Base-by-base conservation (phyloP, 2,329 filamentous ascomycete species). In the Nemania diffusa region DNA sequence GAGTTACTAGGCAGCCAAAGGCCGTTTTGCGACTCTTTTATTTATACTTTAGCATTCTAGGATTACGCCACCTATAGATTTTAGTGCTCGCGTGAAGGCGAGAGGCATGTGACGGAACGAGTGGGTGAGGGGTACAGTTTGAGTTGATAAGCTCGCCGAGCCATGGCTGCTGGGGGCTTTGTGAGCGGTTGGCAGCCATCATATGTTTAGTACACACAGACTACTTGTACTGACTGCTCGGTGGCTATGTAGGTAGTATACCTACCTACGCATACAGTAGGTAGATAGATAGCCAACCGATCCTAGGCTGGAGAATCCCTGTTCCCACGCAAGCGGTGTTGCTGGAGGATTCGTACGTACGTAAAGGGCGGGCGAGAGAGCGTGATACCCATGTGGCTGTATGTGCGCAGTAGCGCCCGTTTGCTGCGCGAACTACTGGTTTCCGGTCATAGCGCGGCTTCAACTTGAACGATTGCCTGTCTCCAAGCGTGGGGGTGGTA, bases 271-370 rank as follows among this genome's bases (percentile, higher is more conserved):
- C 15, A 40, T 17, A 4, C 29, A 32, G 9, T 9, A 32, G 29
- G 29, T 9, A 9, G 5, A 5, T 32, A 32, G 5, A 17, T 8
- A 44, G 40, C 40, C 40, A 26, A 57, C 37, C 58, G 15, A 27
- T 46, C 46, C 58, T 5, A 42, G 57, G 60, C 67, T 61, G 51
- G 67, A 67, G 61, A 69, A 67, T 56, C 66, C 63, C 63, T 64
- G 68, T 48, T 52, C 51, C 22, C 50, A 62, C 64, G 56, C 59
- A 64, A 44, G 50, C 53, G 59, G 48, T n/a, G 53, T 37, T 40
- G 59, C 26, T 61, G 56, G 11, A 65, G 50, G 40, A 51, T 65
- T 29, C 32, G 46, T 24, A 27, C 29, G 29, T 32, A 32, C 9
- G 29, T 32, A 32, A 32, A 32, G 9, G 29, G 44, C 32, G 44